Conservation (phyloP, 75 land plant species). For the Selaginella tamariscina region DNA sequence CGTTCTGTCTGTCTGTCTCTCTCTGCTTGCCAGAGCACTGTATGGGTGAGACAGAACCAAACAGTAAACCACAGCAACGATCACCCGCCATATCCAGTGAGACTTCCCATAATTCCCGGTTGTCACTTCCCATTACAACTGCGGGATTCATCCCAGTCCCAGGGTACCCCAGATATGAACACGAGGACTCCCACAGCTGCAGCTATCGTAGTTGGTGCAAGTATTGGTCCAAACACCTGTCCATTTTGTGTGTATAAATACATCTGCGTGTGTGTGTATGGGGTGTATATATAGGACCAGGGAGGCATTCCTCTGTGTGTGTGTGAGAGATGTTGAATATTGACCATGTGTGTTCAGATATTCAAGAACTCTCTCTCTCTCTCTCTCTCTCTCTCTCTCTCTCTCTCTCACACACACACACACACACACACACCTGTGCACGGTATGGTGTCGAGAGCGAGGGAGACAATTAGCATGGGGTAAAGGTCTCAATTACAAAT, state of each 20-base stretch:
- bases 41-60: slow-evolving; percentile 15
- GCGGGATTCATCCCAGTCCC: slow-evolving; percentile 23
- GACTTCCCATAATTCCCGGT: slow-evolving; percentile 13
- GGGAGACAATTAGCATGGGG: neutral
- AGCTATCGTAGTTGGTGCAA: slow-evolving; percentile 15
- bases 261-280: too few relatives aligned
- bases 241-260: too few relatives aligned
- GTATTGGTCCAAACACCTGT: neutral
- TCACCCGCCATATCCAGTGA: slow-evolving; percentile 22
- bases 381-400: too few relatives aligned
- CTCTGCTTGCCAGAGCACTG: too few relatives aligned
- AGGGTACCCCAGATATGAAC: slow-evolving; percentile 14
- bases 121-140: slow-evolving; percentile 15
- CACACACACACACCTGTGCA: neutral
- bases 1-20: too few relatives aligned
- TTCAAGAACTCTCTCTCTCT: too few relatives aligned
- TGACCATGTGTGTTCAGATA: too few relatives aligned
- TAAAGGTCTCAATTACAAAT: neutral
- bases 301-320: too few relatives aligned
- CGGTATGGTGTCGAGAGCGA: neutral
- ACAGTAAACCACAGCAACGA: slow-evolving; percentile 13
- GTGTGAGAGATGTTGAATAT: too few relatives aligned
- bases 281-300: too few relatives aligned
- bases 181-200: slow-evolving; percentile 16
- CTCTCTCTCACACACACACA: too few relatives aligned